Conservation (phyloP, 495 filamentous ascomycete genomes). For the Daldinia caldariorum region DNA sequence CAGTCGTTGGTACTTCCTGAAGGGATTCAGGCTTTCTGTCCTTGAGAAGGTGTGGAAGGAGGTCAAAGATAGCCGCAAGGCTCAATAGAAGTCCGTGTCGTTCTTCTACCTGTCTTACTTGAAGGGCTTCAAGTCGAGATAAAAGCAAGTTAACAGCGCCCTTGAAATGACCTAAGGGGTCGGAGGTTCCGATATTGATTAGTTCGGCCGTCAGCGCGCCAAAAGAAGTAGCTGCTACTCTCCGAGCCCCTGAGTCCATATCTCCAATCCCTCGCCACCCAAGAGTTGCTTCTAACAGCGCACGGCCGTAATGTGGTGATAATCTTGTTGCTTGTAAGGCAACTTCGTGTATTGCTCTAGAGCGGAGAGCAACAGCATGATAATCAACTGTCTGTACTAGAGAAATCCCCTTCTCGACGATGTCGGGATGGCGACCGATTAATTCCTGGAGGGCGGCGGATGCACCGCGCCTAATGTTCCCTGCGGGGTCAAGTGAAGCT, state of each 20-base stretch:
- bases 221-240: constrained; percentile 74
- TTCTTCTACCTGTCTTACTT: constrained; percentile 70
- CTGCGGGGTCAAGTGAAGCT: constrained; percentile 86
- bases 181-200: constrained; percentile 17
- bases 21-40: constrained; percentile 10
- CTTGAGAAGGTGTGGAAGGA: constrained; percentile 47
- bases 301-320: constrained; percentile 72
- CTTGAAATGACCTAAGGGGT: constrained; percentile 45
- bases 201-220: constrained; percentile 65
- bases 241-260: constrained; percentile 74
- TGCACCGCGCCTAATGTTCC: constrained; percentile 90
- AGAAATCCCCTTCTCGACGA: constrained; percentile 78
- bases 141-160: constrained; percentile 51
- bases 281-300: constrained; percentile 74
- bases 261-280: constrained; percentile 89
- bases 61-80: constrained; percentile 59
- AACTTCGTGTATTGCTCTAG: constrained; percentile 80
- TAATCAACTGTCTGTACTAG: constrained; percentile 93
- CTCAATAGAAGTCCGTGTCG: constrained; percentile 74
- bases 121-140: constrained; percentile 57
- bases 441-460: constrained; percentile 95
- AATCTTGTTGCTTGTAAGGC: constrained; percentile 72
- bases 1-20: constrained; percentile 16
- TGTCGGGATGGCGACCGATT: constrained; percentile 90
- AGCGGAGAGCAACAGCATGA: constrained; percentile 87